A percentile compares a stretch with the other conserved stretches of the same genome.
Conservation (phyloP, 352 stramenopile genomes). For the Pythium vanterpoolii region DNA sequence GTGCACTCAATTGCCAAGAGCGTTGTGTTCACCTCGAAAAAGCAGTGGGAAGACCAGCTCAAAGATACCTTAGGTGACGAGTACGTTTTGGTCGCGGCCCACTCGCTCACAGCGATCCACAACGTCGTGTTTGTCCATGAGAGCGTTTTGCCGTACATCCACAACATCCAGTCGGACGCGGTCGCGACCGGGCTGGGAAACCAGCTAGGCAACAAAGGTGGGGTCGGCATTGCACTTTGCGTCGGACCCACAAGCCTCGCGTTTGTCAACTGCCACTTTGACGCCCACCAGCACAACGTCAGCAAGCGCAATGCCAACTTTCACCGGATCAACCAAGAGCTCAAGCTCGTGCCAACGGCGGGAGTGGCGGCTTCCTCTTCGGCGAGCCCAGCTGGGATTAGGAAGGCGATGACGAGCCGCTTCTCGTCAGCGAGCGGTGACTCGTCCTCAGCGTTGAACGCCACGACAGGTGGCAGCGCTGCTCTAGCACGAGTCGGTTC, state of each 20-base stretch:
- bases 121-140: slow-evolving; percentile 92
- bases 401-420: slow-evolving; percentile 12
- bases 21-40: slow-evolving; percentile 91
- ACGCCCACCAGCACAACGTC: slow-evolving; percentile 89
- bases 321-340: slow-evolving; percentile 76
- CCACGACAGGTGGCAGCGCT: slow-evolving; percentile 24
- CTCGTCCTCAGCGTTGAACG: neutral
- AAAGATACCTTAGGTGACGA: slow-evolving; percentile 57
- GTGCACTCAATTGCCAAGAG: slow-evolving; percentile 90
- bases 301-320: slow-evolving; percentile 91
- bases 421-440: slow-evolving; percentile 17
- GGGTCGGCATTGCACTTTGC: slow-evolving; percentile 88
- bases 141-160: slow-evolving; percentile 75
- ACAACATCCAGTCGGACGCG: slow-evolving; percentile 85
- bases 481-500: slow-evolving; percentile 16
- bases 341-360: slow-evolving; percentile 17
- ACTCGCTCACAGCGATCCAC: slow-evolving; percentile 93
- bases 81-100: slow-evolving; percentile 88
- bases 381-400: neutral
- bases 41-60: slow-evolving; percentile 75
- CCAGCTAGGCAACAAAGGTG: slow-evolving; percentile 95
- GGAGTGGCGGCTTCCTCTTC: neutral
- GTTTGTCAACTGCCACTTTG: slow-evolving; percentile 94
- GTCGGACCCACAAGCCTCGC: slow-evolving; percentile 82
- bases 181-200: slow-evolving; percentile 94